A percentile compares a stretch with the other conserved stretches of the same genome.
phyloP scores from a whole-genome alignment of 2,329 filamentous ascomycete genomes.

The Trichoderma endophyticum region DNA sequence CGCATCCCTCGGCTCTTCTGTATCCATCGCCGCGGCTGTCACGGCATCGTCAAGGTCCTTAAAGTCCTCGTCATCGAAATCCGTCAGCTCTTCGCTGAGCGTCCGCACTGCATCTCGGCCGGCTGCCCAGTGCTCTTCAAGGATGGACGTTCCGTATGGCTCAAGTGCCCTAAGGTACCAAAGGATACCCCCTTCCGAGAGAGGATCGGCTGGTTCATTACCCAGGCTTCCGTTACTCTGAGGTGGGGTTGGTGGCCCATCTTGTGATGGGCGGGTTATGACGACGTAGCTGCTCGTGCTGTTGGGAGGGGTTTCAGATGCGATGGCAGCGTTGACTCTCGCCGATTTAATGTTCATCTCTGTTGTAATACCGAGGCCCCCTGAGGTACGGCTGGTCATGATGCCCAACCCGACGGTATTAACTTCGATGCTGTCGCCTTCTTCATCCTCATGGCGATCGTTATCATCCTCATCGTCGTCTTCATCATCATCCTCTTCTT shows the following conservation, averaged over 20 bases:
- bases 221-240: constrained; percentile 59
- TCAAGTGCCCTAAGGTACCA: constrained; percentile 87
- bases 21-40: constrained; percentile 28
- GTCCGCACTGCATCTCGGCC: constrained; percentile 63
- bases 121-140: constrained; percentile 63
- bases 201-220: constrained; percentile 48
- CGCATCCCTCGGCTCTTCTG: constrained; percentile 25
- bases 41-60: constrained; percentile 57
- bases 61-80: constrained; percentile 87
- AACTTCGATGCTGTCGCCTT: constrained; percentile 45
- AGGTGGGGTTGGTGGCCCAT: constrained; percentile 62
- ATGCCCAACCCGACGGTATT: constrained; percentile 40
- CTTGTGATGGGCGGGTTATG: constrained; percentile 28
- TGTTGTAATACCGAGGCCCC: constrained; percentile 22
- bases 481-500: constrained; percentile 43
- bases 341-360: constrained; percentile 28
- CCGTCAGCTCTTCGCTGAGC: constrained; percentile 84
- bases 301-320: constrained; percentile 46
- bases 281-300: constrained; percentile 46
- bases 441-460: constrained; percentile 34
- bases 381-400: constrained; percentile 21
- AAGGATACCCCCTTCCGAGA: constrained; percentile 73
- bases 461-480: constrained; percentile 37
- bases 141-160: constrained; percentile 72
- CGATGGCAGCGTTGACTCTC: constrained; percentile 24